Evolutionary conservation across 164 flowering plant genomes (phyloP).

Genomic region (Nymphaea colorata): DNA sequence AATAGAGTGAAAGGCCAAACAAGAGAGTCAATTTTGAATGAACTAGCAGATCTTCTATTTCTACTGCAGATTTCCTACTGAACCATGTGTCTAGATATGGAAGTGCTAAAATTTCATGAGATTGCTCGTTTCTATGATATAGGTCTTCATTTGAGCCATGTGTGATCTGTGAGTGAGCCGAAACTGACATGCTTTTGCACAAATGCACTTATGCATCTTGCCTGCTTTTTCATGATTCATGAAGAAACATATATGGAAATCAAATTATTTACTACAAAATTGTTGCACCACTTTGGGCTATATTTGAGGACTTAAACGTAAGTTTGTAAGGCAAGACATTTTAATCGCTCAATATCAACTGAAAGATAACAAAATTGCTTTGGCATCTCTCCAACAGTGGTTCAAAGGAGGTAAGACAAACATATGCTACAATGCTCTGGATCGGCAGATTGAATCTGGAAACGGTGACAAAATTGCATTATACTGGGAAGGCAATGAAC

Average conservation of each 20-base stretch:
- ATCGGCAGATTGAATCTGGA: conserved; percentile 65
- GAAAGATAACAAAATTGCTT: not conserved
- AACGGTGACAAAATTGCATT: conserved; percentile 67
- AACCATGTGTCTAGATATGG: too few relatives aligned
- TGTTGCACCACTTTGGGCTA: not conserved
- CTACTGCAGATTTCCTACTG: too few relatives aligned
- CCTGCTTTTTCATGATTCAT: not conserved
- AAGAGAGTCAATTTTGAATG: too few relatives aligned
- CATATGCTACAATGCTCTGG: conserved; percentile 88
- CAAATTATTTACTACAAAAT: too few relatives aligned
- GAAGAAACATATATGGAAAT: not conserved
- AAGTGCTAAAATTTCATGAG: too few relatives aligned
- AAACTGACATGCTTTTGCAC: too few relatives aligned
- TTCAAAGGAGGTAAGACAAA: conserved; percentile 94
- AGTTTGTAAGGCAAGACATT: not conserved
- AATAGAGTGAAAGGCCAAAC: too few relatives aligned
- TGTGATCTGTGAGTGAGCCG: too few relatives aligned
- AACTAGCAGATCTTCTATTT: too few relatives aligned
- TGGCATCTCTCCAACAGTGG: conserved; percentile 45
- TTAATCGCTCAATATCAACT: not conserved
- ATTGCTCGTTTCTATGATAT: too few relatives aligned
- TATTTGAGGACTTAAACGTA: not conserved
- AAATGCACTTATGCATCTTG: not conserved
- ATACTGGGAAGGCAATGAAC: conserved; percentile 90
- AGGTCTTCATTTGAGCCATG: too few relatives aligned